Base-by-base conservation (phyloP, 768 basidiomycete genomes). In the Suillus spraguei region DNA sequence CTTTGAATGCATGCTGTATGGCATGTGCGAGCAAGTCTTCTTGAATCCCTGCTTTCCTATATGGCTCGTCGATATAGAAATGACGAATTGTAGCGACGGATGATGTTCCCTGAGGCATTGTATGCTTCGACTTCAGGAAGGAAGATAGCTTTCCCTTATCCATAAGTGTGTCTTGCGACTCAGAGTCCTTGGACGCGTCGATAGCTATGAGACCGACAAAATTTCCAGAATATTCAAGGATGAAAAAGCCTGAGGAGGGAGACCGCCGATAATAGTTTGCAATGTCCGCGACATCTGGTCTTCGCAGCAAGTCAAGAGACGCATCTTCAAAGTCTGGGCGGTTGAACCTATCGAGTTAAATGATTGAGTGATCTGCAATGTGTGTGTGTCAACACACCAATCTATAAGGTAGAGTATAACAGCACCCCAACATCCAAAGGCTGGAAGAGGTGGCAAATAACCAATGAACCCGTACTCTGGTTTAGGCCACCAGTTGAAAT, bases 121-220 rank as follows among this genome's bases (percentile, higher is more conserved):
- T 60, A 32, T 65, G 47, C 38, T 62, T 67, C 60, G 54, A 35
- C 32, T 61, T 50, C 33, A 70, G 7, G 8, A 41, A 61, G 4
- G 71, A 65, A n/a, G 65, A 60, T 46, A 70, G 67, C 14, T 65
- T 63, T 46, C 70, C 66, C 62, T 72, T 69, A 17, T 68, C 63
- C 4, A 72, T 50, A n/a, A 63, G 61, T 35, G 76, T 71, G 53
- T 75, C 74, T 41, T 41, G 39, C 22, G 74, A 72, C 32, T 70
- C 65, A 14, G 79, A 76, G 54, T 83, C 78, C 32, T 65, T 70
- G 10, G 83, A 84, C 0, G 90, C 88, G 71, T 92, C 92, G 35
- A 92, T 63, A 14, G 88, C 90, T 64, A 92, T 80, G 63, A 91
- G 76, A 0, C 92, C 92, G 17, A 94, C 79, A 63, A 89, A 84